Base-by-base conservation (phyloP, 306 rosid species). In the Dalbergia cochinchinensis region DNA sequence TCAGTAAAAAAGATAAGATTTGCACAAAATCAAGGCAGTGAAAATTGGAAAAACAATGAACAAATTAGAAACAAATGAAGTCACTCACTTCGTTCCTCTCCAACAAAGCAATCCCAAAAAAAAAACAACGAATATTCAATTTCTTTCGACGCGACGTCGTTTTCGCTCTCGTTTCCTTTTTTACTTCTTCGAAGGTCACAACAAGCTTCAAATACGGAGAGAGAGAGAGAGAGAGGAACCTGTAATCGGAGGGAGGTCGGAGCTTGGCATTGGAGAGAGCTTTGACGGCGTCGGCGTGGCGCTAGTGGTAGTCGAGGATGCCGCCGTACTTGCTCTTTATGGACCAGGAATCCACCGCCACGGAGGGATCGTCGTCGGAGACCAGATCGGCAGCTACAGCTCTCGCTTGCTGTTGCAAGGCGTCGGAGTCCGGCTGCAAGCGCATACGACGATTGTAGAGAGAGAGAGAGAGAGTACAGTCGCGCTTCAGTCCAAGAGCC, bases 261-360 rank as follows among this genome's bases (percentile, higher is more conserved):
- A 89, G 71, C 78, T 88, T 91, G 18, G 65, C 98, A 48, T 90
- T 91, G 59, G 91, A 91, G 61, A 95, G 94, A 79, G 94, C 96
- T 80, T 95, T 97, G 9, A 94, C 92, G 26, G 96, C 98, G 37
- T 95, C 99, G 34, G 98, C 95, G 61, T 95, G 97, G 73, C 99
- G 97, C 82, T 91, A 97, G 53, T 95, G 98, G 58, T 95, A 97
- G 86, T 95, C 99, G 47, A 92, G 98, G 10, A 97, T 92, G 89
- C 98, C 92, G 0, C 98, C 99, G 62, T 92, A 95, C 84, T 95
- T 97, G 80, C 99, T 92, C 89, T 95, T 95, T 79, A 95, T 93
- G 77, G 99, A 95, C 98, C 99, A 92, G 4, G 98, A 95, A 79
- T 95, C 98, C 7, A 97, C 97, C 12, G 97, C 94, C 71, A 94